Evolutionary conservation across 768 basidiomycete species (phyloP).

Genomic region (Leucocoprinus birnbaumii): DNA sequence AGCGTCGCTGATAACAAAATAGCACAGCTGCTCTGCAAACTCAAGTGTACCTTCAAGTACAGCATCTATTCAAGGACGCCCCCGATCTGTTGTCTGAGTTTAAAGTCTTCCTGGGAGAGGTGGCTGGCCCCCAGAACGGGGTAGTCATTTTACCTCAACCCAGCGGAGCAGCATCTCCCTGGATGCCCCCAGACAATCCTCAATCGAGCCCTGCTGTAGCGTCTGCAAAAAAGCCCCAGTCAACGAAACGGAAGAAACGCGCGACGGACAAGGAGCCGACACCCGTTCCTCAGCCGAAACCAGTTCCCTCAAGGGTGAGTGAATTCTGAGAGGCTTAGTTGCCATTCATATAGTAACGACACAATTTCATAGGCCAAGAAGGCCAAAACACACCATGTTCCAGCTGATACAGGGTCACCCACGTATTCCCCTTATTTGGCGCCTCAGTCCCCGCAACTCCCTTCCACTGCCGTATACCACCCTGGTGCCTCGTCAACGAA

Average conservation of each 20-base stretch:
- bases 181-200: slow-evolving; percentile 4
- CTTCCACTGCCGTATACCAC: slow-evolving; percentile 27
- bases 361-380: slow-evolving; percentile 50
- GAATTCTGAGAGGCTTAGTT: neutral
- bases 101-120: slow-evolving; percentile 77
- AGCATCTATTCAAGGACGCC: slow-evolving; percentile 76
- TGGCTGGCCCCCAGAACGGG: slow-evolving; percentile 36
- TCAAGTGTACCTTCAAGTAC: slow-evolving; percentile 80
- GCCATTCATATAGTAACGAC: slow-evolving; percentile 1
- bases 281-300: slow-evolving; percentile 51
- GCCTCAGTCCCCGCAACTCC: slow-evolving; percentile 40
- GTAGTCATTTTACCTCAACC: slow-evolving; percentile 52
- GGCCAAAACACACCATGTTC: slow-evolving; percentile 54
- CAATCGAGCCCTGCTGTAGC: slow-evolving; percentile 10
- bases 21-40: slow-evolving; percentile 35
- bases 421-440: slow-evolving; percentile 47
- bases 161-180: slow-evolving; percentile 26
- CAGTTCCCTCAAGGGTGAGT: slow-evolving; percentile 30
- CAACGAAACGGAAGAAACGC: slow-evolving; percentile 58
- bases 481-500: slow-evolving; percentile 17
- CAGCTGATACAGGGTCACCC: slow-evolving; percentile 53
- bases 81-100: slow-evolving; percentile 80
- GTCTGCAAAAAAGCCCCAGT: slow-evolving; percentile 41
- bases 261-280: slow-evolving; percentile 66
- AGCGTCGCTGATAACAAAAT: neutral